Evolutionary conservation across 2,329 filamentous ascomycete genomes (phyloP).

Genomic region (Ceratocystis cacaofunesta): DNA sequence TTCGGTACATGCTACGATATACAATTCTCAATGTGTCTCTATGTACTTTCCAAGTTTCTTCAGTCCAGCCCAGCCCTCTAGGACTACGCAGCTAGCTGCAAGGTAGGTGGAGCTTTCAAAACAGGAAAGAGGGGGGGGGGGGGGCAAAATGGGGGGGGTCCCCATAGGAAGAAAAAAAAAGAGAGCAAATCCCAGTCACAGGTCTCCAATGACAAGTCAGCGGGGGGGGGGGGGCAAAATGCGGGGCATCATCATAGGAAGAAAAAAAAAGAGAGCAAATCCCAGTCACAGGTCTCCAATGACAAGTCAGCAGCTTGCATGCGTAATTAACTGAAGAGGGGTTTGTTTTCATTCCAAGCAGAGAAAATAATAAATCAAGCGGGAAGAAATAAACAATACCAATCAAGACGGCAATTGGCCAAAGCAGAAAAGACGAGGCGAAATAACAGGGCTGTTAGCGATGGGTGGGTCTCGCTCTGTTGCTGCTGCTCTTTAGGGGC

Average conservation of each 20-base stretch:
- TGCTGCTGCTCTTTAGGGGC: too few species aligned
- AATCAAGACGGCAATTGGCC: too few species aligned
- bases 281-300: too few species aligned
- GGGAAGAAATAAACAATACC: too few species aligned
- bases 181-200: not conserved
- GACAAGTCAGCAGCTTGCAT: not conserved
- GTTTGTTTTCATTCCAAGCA: too few species aligned
- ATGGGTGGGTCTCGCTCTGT: too few species aligned
- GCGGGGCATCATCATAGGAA: not conserved
- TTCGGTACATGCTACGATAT: too few species aligned
- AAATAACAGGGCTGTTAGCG: too few species aligned
- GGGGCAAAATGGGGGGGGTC: not conserved
- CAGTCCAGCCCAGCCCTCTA: not conserved
- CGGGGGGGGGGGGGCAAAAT: not conserved
- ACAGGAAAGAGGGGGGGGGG: not conserved
- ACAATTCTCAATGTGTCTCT: too few species aligned
- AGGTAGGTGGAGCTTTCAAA: not conserved
- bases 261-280: not conserved
- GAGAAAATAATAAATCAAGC: too few species aligned
- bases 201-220: not conserved
- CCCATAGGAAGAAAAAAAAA: not conserved
- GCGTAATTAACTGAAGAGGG: not conserved
- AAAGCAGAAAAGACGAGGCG: too few species aligned
- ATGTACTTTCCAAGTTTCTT: not conserved
- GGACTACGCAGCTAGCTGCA: not conserved